phyloP scores from a whole-genome alignment of 129 eudicot genomes.

The Artemisia annua region DNA sequence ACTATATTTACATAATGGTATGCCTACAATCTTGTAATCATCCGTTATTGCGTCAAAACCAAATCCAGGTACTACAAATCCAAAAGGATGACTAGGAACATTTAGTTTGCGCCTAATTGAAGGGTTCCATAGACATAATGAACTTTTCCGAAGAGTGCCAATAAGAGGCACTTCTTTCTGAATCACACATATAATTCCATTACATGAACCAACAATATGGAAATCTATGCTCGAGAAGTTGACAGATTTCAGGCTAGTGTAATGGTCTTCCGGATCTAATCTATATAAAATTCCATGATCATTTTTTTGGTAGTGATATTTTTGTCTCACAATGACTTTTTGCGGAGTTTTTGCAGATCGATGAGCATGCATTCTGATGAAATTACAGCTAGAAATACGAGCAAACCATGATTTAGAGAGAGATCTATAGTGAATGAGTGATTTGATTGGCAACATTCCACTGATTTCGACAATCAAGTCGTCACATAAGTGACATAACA shows the following conservation, averaged over 20 bases:
- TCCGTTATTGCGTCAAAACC: neutral
- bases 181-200: constrained; percentile 1
- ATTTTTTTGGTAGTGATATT: neutral
- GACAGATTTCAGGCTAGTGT: neutral
- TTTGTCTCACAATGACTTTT: neutral
- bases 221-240: neutral
- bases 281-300: neutral
- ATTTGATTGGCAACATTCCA: neutral
- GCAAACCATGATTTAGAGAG: constrained; percentile 11
- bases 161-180: neutral
- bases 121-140: constrained; percentile 2
- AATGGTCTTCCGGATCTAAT: neutral
- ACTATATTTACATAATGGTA: neutral
- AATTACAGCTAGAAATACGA: neutral
- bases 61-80: neutral
- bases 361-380: neutral
- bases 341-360: neutral
- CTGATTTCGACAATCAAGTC: constrained; percentile 3
- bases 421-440: neutral
- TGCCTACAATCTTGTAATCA: constrained; percentile 3
- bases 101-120: constrained; percentile 2
- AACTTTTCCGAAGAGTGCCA: neutral
- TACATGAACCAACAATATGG: constrained; percentile 10
- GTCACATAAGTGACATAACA: neutral
- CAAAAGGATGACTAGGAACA: neutral